A percentile compares a stretch with the other conserved stretches of the same genome.
phyloP scores from a whole-genome alignment of 495 filamentous ascomycete species.

The Penicillium antarcticum region DNA sequence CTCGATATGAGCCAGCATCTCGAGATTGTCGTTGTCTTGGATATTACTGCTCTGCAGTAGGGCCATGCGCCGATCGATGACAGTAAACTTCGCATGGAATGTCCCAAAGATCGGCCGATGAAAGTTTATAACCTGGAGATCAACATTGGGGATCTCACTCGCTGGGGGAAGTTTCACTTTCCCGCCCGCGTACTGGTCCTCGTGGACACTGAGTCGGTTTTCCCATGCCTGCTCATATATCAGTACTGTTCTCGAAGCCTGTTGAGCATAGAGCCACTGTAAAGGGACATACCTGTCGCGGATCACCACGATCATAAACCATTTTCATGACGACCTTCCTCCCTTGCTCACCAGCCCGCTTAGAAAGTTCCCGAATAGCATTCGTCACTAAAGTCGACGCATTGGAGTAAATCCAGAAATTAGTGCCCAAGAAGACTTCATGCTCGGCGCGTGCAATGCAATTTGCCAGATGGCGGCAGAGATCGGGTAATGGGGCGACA shows the following conservation, averaged over 20 bases:
- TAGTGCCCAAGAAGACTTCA: slow-evolving; percentile 71
- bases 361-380: slow-evolving; percentile 65
- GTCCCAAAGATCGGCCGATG: slow-evolving; percentile 72
- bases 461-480: slow-evolving; percentile 70
- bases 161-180: slow-evolving; percentile 57
- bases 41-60: slow-evolving; percentile 75
- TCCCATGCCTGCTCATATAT: slow-evolving; percentile 41
- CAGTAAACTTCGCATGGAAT: slow-evolving; percentile 74
- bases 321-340: slow-evolving; percentile 65
- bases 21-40: slow-evolving; percentile 72
- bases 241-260: neutral
- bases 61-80: slow-evolving; percentile 67
- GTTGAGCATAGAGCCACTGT: neutral
- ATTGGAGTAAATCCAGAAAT: slow-evolving; percentile 69
- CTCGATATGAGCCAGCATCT: slow-evolving; percentile 78
- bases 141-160: slow-evolving; percentile 64
- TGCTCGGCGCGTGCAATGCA: slow-evolving; percentile 68
- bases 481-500: slow-evolving; percentile 65
- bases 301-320: slow-evolving; percentile 69
- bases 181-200: slow-evolving; percentile 52
- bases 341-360: slow-evolving; percentile 56
- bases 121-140: slow-evolving; percentile 71
- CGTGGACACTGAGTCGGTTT: slow-evolving; percentile 56
- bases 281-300: slow-evolving; percentile 45
- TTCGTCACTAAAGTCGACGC: slow-evolving; percentile 65